These are phyloP conservation scores for Beauveria pseudobassiana DNA, from an alignment of 2,329 filamentous ascomycete genomes.

Conservation along the genomic window DNA sequence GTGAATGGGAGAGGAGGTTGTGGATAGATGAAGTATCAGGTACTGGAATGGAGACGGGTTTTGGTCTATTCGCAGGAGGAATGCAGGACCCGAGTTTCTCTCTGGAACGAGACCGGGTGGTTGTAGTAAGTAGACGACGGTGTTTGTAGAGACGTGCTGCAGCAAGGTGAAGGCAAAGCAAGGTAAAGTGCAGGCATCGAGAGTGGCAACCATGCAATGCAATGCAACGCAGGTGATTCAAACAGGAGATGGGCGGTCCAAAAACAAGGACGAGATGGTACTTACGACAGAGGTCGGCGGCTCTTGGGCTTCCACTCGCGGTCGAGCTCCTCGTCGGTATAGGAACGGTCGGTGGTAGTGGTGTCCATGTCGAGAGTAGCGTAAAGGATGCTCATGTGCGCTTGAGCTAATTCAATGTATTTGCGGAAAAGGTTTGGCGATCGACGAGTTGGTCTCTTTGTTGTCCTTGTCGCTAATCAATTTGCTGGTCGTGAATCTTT, in stretches of 20 bases:
- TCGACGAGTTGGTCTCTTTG: not conserved
- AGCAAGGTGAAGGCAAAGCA: not conserved
- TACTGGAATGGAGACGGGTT: not conserved
- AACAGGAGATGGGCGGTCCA: not conserved
- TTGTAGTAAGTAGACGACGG: not conserved
- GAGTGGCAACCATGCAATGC: not conserved
- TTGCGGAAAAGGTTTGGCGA: not conserved
- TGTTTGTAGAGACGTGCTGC: not conserved
- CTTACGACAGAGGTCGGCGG: conserved; percentile 77
- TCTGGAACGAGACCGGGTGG: not conserved
- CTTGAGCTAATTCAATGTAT: not conserved
- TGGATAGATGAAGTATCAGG: not conserved
- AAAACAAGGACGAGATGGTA: conserved; percentile 22
- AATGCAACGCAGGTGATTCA: not conserved
- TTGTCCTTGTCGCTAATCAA: not conserved
- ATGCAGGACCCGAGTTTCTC: not conserved
- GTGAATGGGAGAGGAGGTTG: not conserved
- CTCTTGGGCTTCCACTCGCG: conserved; percentile 74
- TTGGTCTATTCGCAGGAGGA: not conserved
- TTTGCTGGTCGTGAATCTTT: not conserved
- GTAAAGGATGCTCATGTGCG: not conserved
- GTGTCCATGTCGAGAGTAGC: not conserved
- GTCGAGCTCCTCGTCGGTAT: conserved; percentile 62
- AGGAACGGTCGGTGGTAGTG: conserved; percentile 2
- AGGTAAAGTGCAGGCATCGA: not conserved